These are phyloP conservation scores for Fusarium denticulatum DNA, from an alignment of 2,329 filamentous ascomycete genomes.

Conservation along the genomic window DNA sequence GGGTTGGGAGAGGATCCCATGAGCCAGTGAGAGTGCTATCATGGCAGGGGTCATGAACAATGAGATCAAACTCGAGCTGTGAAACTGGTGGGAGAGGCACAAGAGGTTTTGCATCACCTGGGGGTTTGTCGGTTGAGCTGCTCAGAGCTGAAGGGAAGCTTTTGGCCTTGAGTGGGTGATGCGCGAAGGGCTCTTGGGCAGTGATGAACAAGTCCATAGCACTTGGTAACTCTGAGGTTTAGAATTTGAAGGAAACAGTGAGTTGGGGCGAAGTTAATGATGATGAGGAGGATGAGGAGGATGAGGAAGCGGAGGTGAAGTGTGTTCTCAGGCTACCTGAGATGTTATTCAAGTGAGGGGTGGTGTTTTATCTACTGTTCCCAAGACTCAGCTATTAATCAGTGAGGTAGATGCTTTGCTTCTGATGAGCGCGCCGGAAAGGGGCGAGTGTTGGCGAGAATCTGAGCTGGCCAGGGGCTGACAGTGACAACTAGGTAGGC, in stretches of 20 bases:
- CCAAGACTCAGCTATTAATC: neutral
- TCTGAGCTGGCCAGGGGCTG: neutral
- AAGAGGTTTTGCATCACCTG: slow-evolving; percentile 1
- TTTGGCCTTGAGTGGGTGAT: slow-evolving; percentile 27
- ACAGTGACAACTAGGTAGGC: slow-evolving; percentile 7
- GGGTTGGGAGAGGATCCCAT: slow-evolving; percentile 36
- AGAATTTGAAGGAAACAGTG: neutral
- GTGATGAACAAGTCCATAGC: slow-evolving; percentile 43
- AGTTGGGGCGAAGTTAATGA: neutral
- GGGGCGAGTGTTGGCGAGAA: neutral
- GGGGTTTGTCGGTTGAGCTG: slow-evolving; percentile 10
- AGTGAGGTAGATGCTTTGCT: neutral
- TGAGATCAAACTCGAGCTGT: slow-evolving; percentile 39
- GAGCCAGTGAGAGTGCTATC: slow-evolving; percentile 41
- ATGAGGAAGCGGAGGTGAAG: neutral
- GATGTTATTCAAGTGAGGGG: neutral
- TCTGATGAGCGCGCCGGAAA: neutral
- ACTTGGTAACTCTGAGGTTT: neutral
- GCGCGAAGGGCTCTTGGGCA: slow-evolving; percentile 40
- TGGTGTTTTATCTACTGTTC: neutral
- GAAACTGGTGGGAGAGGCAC: neutral
- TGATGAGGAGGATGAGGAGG: neutral
- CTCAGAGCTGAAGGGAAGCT: slow-evolving; percentile 25
- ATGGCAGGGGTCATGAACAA: slow-evolving; percentile 34
- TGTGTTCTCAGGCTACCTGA: neutral